Conservation (phyloP, 1,284 basidiomycete species). For the Sporisorium graminicola region DNA sequence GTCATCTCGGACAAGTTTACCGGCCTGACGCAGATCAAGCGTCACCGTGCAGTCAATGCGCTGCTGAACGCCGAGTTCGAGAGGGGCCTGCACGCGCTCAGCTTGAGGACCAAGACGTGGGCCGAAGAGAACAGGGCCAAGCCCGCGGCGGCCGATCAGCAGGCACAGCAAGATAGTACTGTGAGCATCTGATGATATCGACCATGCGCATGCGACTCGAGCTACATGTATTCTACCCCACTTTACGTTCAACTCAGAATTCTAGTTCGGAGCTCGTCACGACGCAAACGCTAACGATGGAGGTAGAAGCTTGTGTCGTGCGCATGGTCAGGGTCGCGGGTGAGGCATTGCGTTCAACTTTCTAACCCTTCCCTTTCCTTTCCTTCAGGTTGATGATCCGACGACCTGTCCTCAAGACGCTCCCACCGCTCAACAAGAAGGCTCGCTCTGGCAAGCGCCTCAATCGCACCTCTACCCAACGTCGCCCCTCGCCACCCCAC, state of each 20-base stretch:
- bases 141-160: background rate
- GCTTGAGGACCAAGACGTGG: constrained; percentile 64
- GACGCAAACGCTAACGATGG: background rate
- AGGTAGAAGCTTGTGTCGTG: background rate
- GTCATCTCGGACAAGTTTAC: constrained; percentile 63
- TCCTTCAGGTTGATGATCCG: constrained; percentile 16
- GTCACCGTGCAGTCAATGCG: constrained; percentile 64
- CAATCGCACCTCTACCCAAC: constrained; percentile 34
- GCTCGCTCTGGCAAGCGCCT: constrained; percentile 34
- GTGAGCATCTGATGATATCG: constrained; percentile 24
- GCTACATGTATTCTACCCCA: background rate
- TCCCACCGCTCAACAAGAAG: background rate
- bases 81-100: constrained; percentile 63
- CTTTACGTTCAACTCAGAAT: too few relatives aligned
- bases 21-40: constrained; percentile 64
- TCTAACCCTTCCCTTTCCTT: background rate
- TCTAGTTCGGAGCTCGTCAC: too few relatives aligned
- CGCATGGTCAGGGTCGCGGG: background rate
- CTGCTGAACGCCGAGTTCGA: constrained; percentile 62
- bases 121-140: constrained; percentile 48
- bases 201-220: background rate
- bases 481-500: constrained; percentile 12
- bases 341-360: background rate
- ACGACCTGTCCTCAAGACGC: constrained; percentile 14
- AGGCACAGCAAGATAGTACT: constrained; percentile 15